These are phyloP conservation scores for Maudiozyma saulgeensis DNA, from an alignment of 805 yeast species.

Conservation along the genomic window DNA sequence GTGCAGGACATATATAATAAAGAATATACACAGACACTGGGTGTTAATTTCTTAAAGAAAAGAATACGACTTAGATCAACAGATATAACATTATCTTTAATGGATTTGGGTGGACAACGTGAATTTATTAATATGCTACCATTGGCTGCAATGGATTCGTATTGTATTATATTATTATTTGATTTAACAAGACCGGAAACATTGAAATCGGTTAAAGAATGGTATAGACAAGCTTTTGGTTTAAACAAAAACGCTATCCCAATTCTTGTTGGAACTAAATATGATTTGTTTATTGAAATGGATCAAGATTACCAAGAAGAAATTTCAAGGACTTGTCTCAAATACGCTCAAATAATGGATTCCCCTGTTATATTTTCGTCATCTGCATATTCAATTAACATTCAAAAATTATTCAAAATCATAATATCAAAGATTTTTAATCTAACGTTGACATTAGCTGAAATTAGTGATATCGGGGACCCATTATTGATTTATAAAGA, in stretches of 20 bases:
- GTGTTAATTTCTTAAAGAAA: constrained; percentile 92
- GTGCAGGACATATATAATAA: constrained; percentile 93
- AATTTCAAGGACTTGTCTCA: constrained; percentile 70
- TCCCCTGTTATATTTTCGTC: constrained; percentile 82
- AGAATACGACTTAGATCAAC: constrained; percentile 76
- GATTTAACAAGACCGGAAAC: constrained; percentile 83
- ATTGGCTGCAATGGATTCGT: constrained; percentile 83
- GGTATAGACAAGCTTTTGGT: constrained; percentile 90
- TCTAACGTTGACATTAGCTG: constrained; percentile 71
- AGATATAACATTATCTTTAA: constrained; percentile 79
- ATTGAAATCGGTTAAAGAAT: constrained; percentile 78
- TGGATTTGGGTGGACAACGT: constrained; percentile 95
- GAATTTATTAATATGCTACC: constrained; percentile 95
- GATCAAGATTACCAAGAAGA: constrained; percentile 75
- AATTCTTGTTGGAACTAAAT: constrained; percentile 85
- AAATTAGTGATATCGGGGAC: constrained; percentile 79
- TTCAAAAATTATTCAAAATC: constrained; percentile 87
- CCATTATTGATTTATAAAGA: constrained; percentile 66
- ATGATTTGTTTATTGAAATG: constrained; percentile 74
- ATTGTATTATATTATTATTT: constrained; percentile 81
- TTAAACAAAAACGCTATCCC: constrained; percentile 88
- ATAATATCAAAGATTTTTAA: constrained; percentile 87
- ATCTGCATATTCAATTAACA: constrained; percentile 83
- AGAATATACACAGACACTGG: constrained; percentile 85
- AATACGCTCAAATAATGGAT: constrained; percentile 83